Base-by-base conservation (phyloP, 2,329 filamentous ascomycete genomes). In the Talaromyces sp. region DNA sequence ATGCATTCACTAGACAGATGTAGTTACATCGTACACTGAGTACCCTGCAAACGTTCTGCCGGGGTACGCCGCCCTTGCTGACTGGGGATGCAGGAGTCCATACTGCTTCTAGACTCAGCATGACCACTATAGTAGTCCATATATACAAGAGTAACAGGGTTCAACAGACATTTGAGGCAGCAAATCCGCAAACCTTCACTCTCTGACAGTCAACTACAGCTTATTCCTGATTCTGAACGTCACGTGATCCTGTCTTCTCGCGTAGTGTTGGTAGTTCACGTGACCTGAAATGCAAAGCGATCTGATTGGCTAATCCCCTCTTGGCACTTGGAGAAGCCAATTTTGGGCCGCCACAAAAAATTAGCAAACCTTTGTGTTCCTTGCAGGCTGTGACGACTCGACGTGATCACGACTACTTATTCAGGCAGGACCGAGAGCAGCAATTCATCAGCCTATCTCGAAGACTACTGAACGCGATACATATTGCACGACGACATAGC, bases 281-380 rank as follows among this genome's bases (percentile, higher is more conserved):
- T 52, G 48, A 52, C 13, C 31, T 39, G n/a, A n/a, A n/a, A 52
- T 52, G 33, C 33, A 1, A 52, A 25, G 13, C 10, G 2, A 25
- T 25, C 1, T 39, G 48, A 39, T 39, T 39, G 33, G 13, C 15
- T 36, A 19, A 21, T 2, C 2, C n/a, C 3, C 5, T 56, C 41
- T 40, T 45, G 53, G 40, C 33, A 56, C 40, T 28, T 46, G 43
- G 33, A 37, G 33, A 31, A n/a, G 33, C 25, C 31, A 31, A 52
- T 51, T 53, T 58, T 48, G 56, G 57, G 57, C 41, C 57, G 57
- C 51, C 57, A 59, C 57, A 59, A 59, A 59, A 59, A 59, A 59
- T 52, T 37, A 50, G 45, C 46, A 48, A 50, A 37, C n/a, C 53
- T 50, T 48, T 50, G 43, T 51, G 57, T 54, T 40, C 43, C 52